Percentiles rank a stretch among this genome's conserved stretches.
Conservation (phyloP, 108 stramenopile genomes). For the Pseudonitzschia delicatissima region DNA sequence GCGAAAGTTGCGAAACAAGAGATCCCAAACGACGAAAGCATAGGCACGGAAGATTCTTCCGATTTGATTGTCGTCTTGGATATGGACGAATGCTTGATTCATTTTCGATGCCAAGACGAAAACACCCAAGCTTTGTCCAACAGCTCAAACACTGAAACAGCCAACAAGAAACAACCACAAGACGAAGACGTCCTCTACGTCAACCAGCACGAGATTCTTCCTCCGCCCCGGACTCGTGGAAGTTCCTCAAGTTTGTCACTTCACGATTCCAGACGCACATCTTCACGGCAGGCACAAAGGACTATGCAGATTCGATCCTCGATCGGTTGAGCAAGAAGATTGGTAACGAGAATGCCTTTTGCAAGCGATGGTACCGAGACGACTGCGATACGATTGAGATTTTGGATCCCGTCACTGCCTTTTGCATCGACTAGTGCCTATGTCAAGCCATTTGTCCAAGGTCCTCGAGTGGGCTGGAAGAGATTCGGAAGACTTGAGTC, state of each 20-base stretch:
- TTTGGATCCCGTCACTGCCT: background rate
- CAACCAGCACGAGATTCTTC: background rate
- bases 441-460: background rate
- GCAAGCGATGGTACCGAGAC: conserved; percentile 7
- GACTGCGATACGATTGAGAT: conserved; percentile 6
- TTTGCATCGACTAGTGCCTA: background rate
- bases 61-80: conserved; percentile 8
- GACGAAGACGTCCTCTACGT: background rate
- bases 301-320: background rate
- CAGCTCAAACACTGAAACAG: background rate
- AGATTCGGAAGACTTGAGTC: background rate
- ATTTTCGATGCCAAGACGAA: background rate
- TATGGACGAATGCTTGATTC: conserved; percentile 9
- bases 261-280: conserved; percentile 3
- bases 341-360: background rate
- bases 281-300: conserved; percentile 6
- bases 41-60: no score
- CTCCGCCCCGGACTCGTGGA: background rate
- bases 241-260: background rate
- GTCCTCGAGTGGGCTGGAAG: conserved; percentile 4
- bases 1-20: no score
- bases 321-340: background rate
- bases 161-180: background rate
- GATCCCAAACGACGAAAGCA: no score
- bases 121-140: background rate